Evolutionary conservation across 106 monocot species (phyloP), one percentile per base, ranked within the genome.

Genomic region (Gastrodia elata): DNA sequence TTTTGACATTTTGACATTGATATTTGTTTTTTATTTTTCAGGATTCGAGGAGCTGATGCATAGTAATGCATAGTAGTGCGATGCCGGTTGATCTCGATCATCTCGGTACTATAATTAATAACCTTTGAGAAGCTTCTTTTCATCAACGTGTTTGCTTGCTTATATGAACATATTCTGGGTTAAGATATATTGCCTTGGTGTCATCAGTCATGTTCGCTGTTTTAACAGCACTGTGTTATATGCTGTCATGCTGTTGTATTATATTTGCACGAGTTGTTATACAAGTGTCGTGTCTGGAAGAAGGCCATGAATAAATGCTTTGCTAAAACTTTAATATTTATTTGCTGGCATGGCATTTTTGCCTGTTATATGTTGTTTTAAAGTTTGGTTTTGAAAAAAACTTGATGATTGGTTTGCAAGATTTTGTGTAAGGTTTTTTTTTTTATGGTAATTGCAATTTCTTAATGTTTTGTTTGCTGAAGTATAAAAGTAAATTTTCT

Each of bases 41-140:
- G 37, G 67, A 6, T 36, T 67, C n/a, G n/a, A 67, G 36, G 67
- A 67, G 67, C 67, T 67, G 67, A 27, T 67, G 5, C 37, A 16
- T 36, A 5, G 36, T 20, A 18, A 27, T 67, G 5, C 37, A 16
- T 36, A 5, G 36, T 20, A 18, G 37, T 37, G 38, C 32, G 20
- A 67, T 67, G 14, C 9, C 4, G 18, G 13, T 14, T 27, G 32
- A 61, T 61, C 30, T 61, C 30, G 32, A 32, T 32, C 30, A 26
- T 25, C 25, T 58, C 18, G 5, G 25, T 6, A 11, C 3, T 7
- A 22, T 6, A 22, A 55, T n/a, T n/a, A 25, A 14, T 42, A 42
- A 42, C 14, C 42, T 42, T 8, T 42, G 5, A 55, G 24, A 18
- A 55, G 6, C 18, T 0, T 55, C 55, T 55, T 7, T n/a, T 55